A percentile compares a stretch with the other conserved stretches of the same genome.
phyloP scores from a whole-genome alignment of 139 green algal species.

The Pseudopediastrum boryanum region DNA sequence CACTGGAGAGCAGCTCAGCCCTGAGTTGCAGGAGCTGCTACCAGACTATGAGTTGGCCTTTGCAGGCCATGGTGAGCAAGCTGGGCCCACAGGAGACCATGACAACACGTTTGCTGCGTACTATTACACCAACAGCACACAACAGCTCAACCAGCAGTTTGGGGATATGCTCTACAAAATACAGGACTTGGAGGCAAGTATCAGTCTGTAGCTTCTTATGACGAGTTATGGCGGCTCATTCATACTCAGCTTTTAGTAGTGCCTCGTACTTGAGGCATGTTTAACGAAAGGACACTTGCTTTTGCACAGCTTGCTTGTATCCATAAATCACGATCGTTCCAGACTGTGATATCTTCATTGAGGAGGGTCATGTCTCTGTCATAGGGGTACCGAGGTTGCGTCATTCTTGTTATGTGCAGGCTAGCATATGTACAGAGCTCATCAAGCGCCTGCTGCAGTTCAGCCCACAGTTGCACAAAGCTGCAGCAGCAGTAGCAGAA shows the following conservation, averaged over 20 bases:
- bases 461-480: constrained; percentile 45
- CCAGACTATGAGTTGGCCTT: constrained; percentile 74
- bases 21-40: constrained; percentile 72
- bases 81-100: not conserved
- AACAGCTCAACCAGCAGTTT: constrained; percentile 64
- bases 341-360: too few relatives aligned
- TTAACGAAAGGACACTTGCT: too few relatives aligned
- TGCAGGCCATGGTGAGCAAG: constrained; percentile 35
- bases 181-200: constrained; percentile 76
- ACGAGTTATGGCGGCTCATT: too few relatives aligned
- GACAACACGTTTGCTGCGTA: constrained; percentile 49
- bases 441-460: constrained; percentile 51
- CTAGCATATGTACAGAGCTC: constrained; percentile 64
- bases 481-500: constrained; percentile 61
- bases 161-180: constrained; percentile 87
- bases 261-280: too few relatives aligned
- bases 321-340: too few relatives aligned
- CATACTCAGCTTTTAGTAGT: too few relatives aligned
- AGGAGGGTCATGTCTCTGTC: too few relatives aligned
- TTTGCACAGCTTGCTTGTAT: too few relatives aligned
- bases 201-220: too few relatives aligned
- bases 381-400: too few relatives aligned
- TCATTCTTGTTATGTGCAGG: too few relatives aligned
- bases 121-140: constrained; percentile 66
- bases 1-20: constrained; percentile 53